phyloP scores from a whole-genome alignment of 2,329 filamentous ascomycete species.

The Aureobasidium melanogenum region DNA sequence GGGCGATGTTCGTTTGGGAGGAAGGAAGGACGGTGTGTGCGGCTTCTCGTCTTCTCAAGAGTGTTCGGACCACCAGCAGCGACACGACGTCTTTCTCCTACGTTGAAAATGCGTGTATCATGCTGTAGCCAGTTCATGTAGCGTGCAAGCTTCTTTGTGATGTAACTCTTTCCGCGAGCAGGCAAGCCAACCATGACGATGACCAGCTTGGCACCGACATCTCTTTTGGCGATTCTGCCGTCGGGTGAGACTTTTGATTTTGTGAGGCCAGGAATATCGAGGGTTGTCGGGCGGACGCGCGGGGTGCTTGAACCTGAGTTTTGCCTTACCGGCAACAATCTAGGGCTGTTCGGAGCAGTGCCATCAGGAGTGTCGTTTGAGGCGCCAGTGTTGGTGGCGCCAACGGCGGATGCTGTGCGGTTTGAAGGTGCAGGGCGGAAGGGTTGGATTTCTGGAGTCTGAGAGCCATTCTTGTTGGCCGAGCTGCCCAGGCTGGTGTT shows the following conservation, averaged over 20 bases:
- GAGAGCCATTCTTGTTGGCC: background rate
- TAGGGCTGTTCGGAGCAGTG: slow-evolving; percentile 49
- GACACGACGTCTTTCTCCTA: slow-evolving; percentile 80
- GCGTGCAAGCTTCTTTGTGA: slow-evolving; percentile 93
- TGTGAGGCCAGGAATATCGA: slow-evolving; percentile 94
- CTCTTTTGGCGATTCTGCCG: slow-evolving; percentile 83
- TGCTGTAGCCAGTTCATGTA: slow-evolving; percentile 98
- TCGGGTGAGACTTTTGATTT: slow-evolving; percentile 93
- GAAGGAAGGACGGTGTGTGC: slow-evolving; percentile 13
- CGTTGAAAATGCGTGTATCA: slow-evolving; percentile 93
- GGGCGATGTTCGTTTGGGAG: slow-evolving; percentile 16
- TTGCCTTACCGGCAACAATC: slow-evolving; percentile 58
- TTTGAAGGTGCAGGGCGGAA: slow-evolving; percentile 4
- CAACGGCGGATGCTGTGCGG: slow-evolving; percentile 1
- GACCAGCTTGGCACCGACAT: slow-evolving; percentile 92
- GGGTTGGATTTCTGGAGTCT: background rate
- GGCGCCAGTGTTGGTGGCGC: slow-evolving; percentile 24
- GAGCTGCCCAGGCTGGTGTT: slow-evolving; percentile 4
- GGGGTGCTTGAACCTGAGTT: slow-evolving; percentile 72
- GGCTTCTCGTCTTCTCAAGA: slow-evolving; percentile 24
- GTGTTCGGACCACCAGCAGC: slow-evolving; percentile 52
- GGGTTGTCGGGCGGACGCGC: slow-evolving; percentile 78
- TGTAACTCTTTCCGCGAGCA: slow-evolving; percentile 93
- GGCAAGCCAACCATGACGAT: slow-evolving; percentile 98
- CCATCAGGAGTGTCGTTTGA: slow-evolving; percentile 55